Conservation (phyloP, 1,284 basidiomycete species). For the Microbotryomycetes sp. region DNA sequence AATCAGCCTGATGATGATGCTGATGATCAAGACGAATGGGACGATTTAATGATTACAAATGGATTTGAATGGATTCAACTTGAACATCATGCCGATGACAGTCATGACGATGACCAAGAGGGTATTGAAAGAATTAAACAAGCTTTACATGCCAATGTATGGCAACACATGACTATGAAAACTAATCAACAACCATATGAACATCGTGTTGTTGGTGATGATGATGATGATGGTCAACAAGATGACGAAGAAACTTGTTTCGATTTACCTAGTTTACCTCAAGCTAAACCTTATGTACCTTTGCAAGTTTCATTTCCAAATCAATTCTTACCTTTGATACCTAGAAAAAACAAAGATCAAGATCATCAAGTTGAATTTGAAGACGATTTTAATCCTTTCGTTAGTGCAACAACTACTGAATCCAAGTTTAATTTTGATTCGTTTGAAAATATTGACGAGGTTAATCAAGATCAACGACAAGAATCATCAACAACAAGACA, state of each 20-base stretch:
- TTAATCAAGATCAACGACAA: no score
- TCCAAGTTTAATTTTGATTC: no score
- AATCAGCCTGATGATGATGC: neutral
- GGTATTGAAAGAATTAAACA: conserved; percentile 5
- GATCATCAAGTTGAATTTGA: conserved; percentile 10
- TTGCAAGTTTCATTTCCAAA: conserved; percentile 2
- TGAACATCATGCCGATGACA: neutral
- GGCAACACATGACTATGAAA: conserved; percentile 17
- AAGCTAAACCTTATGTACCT: conserved; percentile 5
- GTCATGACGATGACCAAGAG: neutral
- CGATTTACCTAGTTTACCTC: conserved; percentile 3
- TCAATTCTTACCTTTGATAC: conserved; percentile 5
- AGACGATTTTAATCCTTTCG: conserved; percentile 29
- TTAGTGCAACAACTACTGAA: no score
- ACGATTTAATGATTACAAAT: conserved; percentile 18
- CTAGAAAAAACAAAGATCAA: neutral
- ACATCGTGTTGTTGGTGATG: neutral
- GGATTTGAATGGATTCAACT: conserved; percentile 30
- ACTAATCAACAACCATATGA: neutral
- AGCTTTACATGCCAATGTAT: conserved; percentile 24
- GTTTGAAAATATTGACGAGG: no score
- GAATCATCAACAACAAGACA: no score
- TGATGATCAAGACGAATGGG: no score
- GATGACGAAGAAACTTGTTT: no score
- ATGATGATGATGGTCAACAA: no score